phyloP scores from a whole-genome alignment of 371 early-diverging fungal genomes.

The Mucor racemosus region DNA sequence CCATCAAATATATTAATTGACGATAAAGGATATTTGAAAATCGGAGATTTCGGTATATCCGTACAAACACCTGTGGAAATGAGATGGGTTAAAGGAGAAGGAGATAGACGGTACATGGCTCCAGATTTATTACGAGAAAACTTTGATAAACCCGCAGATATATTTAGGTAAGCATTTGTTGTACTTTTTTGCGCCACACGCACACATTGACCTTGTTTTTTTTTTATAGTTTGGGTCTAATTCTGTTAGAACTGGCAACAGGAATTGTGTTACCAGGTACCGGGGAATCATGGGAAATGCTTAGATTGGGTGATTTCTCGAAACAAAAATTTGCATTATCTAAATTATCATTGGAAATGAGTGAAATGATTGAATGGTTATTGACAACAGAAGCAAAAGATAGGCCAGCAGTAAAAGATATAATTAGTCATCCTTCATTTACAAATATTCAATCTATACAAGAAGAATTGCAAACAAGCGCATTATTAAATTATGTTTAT shows the following conservation, averaged over 20 bases:
- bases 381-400: constrained; percentile 58
- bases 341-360: constrained; percentile 19
- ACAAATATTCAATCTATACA: neutral
- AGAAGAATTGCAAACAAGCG: neutral
- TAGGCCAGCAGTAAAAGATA: constrained; percentile 58
- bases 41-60: constrained; percentile 91
- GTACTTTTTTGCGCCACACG: neutral
- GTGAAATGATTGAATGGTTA: constrained; percentile 66
- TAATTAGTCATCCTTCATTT: constrained; percentile 20
- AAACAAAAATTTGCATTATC: constrained; percentile 38
- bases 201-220: neutral
- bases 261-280: constrained; percentile 84
- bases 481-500: constrained; percentile 11
- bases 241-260: constrained; percentile 86
- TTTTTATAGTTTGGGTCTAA: constrained; percentile 80
- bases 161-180: constrained; percentile 71
- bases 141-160: constrained; percentile 85
- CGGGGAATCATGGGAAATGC: constrained; percentile 84
- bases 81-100: constrained; percentile 71
- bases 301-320: constrained; percentile 77
- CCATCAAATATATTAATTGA: constrained; percentile 86
- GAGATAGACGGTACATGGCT: constrained; percentile 96
- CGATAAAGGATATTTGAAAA: constrained; percentile 67
- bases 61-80: constrained; percentile 58
- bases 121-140: constrained; percentile 85